These are phyloP conservation scores for Debaryomyces sp. DNA, from an alignment of 1,139 yeast species.

Conservation along the genomic window DNA sequence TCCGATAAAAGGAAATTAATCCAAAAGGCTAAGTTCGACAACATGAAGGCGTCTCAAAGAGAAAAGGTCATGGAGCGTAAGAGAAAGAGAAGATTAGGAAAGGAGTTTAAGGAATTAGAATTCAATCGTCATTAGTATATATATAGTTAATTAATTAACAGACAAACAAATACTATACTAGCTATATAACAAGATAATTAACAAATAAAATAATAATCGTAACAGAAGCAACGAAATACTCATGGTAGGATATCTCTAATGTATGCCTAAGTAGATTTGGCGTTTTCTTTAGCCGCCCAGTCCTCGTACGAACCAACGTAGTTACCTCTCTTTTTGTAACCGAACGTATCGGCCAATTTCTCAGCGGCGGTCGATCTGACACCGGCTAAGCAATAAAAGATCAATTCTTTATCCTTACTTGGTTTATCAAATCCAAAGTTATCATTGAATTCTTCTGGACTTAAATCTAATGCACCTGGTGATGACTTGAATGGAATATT, in stretches of 20 bases:
- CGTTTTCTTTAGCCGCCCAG: constrained; percentile 63
- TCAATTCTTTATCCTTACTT: constrained; percentile 63
- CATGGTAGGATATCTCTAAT: background rate
- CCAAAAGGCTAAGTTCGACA: constrained; percentile 85
- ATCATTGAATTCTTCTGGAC: constrained; percentile 77
- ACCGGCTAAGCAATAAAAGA: constrained; percentile 93
- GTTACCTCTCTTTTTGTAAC: constrained; percentile 76
- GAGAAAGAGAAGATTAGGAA: constrained; percentile 90
- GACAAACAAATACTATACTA: constrained; percentile 7
- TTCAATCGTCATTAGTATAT: constrained; percentile 12
- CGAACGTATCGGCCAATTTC: constrained; percentile 87
- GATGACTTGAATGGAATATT: constrained; percentile 89
- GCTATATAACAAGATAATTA: constrained; percentile 6
- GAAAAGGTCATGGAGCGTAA: constrained; percentile 90
- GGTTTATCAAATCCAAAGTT: constrained; percentile 89
- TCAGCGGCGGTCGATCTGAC: constrained; percentile 91
- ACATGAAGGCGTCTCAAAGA: constrained; percentile 80
- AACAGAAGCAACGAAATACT: background rate
- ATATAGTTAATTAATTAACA: constrained; percentile 1
- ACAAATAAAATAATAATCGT: constrained; percentile 1
- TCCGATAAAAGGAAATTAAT: constrained; percentile 82
- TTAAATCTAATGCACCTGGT: constrained; percentile 89
- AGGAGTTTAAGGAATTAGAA: constrained; percentile 83
- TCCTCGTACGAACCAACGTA: constrained; percentile 86
- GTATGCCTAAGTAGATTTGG: constrained; percentile 1